Base-by-base conservation (phyloP, 2,329 filamentous ascomycete genomes). In the Magnaporthiopsis poae region DNA sequence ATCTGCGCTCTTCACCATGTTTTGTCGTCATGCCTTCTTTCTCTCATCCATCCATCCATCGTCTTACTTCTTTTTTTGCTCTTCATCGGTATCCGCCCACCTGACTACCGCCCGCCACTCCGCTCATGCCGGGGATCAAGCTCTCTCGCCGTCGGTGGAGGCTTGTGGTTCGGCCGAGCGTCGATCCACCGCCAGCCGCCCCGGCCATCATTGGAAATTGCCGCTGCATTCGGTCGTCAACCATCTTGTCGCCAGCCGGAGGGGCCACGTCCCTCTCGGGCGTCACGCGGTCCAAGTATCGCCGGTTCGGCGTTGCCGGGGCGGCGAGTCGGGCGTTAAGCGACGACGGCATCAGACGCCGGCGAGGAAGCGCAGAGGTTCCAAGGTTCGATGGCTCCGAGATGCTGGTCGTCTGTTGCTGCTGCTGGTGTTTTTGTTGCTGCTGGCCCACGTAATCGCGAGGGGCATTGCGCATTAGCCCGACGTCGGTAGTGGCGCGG, bases 401-500 rank as follows among this genome's bases (percentile, higher is more conserved):
- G 29, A 15, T n/a, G 60, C 56, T n/a, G 5, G 9, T 15, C 12
- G 52, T 2, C 29, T 65, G 63, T 60, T 65, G 61, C 33, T 62
- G 61, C 36, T 62, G 61, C 8, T 35, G 61, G 31, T 31, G 31
- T 15, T 13, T 21, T 15, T 62, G 56, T 62, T 66, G 61, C 33
- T 66, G 65, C 21, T 61, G 36, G 35, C 27, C 60, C 60, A 27
- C n/a, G 70, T 77, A 80, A 39, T 82, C 80, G 61, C 80, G 78
- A 3, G 75, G 73, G 66, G 69, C 71, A 67, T 71, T 72, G 68
- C 71, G 77, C 68, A 69, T 75, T 72, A 69, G 72, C 35, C 78
- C 80, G 65, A 82, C 79, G 68, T 89, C 86, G 0, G 85, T 88
- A 52, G 79, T 76, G 4, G 85, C 85, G 31, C 87, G 80, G 4